Evolutionary conservation across 495 filamentous ascomycete genomes (phyloP).

Genomic region (Echria macrotheca): DNA sequence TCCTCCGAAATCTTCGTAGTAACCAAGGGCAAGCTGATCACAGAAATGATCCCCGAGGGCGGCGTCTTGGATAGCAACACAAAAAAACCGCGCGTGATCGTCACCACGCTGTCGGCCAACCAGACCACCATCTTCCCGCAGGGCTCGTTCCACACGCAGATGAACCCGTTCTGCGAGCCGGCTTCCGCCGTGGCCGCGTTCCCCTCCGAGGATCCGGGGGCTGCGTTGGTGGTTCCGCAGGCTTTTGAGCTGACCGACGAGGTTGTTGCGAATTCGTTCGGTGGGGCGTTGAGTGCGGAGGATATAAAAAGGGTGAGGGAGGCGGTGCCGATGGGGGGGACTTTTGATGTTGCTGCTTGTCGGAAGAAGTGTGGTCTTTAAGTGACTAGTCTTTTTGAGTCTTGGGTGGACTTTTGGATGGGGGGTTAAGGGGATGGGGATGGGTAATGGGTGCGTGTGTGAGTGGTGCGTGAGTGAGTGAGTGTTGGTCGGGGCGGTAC

Average conservation of each 20-base stretch:
- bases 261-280: constrained; percentile 30
- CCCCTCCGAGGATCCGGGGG: constrained; percentile 37
- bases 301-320: constrained; percentile 32
- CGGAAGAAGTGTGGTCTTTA: constrained; percentile 4
- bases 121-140: constrained; percentile 40
- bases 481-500: too few species aligned
- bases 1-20: constrained; percentile 42
- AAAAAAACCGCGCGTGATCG: constrained; percentile 19
- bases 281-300: constrained; percentile 25
- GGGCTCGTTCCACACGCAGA: constrained; percentile 42
- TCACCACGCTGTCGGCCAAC: constrained; percentile 26
- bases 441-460: too few species aligned
- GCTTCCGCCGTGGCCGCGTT: constrained; percentile 39
- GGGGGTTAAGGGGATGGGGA: too few species aligned
- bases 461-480: too few species aligned
- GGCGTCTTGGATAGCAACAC: constrained; percentile 20
- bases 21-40: constrained; percentile 26
- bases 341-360: constrained; percentile 19
- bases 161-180: constrained; percentile 39
- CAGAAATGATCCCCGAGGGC: constrained; percentile 40
- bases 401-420: too few species aligned
- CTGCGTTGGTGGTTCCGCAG: constrained; percentile 25
- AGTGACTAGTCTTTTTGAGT: too few species aligned
- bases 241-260: constrained; percentile 31
- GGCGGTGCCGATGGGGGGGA: constrained; percentile 23